Base-by-base conservation (phyloP, 2,329 filamentous ascomycete species). In the Daldinia eschscholtzii region DNA sequence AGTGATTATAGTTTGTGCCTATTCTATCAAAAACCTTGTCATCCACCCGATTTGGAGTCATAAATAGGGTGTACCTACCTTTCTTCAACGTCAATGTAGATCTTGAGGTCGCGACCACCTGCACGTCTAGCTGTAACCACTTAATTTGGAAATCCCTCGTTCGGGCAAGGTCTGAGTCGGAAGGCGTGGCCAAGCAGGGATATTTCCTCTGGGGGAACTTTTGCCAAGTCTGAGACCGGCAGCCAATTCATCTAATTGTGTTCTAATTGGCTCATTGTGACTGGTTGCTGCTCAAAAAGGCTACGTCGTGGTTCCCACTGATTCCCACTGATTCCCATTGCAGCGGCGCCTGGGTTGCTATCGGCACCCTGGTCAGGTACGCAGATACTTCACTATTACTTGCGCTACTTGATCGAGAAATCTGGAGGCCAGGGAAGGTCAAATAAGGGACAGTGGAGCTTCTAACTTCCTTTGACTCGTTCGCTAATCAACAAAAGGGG, bases 191-290 rank as follows among this genome's bases (percentile, higher is more conserved):
- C 23, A 15, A 59, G 20, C 69, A 71, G 60, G 69, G 69, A 69
- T 69, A 26, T 28, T 53, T 44, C 55, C 13, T 6, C 30, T 9
- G 39, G 50, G 35, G 60, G 30, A 37, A 23, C 28, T n/a, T n/a
- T 26, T 67, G 61, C 65, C 65, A 70, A 63, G 68, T 26, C 20
- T 33, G 18, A 48, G 13, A 23, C 44, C 26, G 46, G 52, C 56
- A 68, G 57, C 60, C 65, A 69, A 62, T 68, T 71, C 60, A 20
- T n/a, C 41, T 42, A 5, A 4, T 30, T 46, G 20, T 33, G 44
- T 64, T 68, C 52, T 65, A 71, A 71, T 71, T 71, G 68, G 68
- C 20, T 33, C 23, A 35, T 10, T 63, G 12, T 71, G 62, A 71
- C 65, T 71, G 66, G 68, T 37, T 60, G 65, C n/a, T 60, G 41